phyloP scores from a whole-genome alignment of 129 eudicot genomes.

The Arctium lappa region DNA sequence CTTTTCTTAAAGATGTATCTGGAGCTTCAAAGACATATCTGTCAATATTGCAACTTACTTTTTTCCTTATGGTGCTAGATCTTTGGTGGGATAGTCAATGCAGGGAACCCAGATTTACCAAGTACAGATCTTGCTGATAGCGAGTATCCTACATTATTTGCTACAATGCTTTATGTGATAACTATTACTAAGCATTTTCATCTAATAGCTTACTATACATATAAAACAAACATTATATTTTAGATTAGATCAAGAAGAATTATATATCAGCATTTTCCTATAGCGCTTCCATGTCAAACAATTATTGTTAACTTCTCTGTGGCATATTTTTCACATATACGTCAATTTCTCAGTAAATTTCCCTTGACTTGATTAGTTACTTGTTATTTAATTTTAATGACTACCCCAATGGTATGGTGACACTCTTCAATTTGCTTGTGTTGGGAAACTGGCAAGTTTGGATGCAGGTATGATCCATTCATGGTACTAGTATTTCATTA shows the following conservation, averaged over 20 bases:
- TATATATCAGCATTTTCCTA: not conserved
- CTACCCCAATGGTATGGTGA: slow-evolving; percentile 97
- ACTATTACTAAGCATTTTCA: not conserved
- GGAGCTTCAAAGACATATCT: not conserved
- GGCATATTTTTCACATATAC: not conserved
- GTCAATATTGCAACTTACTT: slow-evolving; percentile 2
- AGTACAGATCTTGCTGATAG: slow-evolving; percentile 78
- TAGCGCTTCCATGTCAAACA: not conserved
- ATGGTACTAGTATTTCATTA: not conserved
- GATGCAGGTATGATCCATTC: slow-evolving; percentile 71
- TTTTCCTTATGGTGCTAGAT: slow-evolving; percentile 36
- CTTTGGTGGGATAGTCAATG: slow-evolving; percentile 90
- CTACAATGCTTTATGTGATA: not conserved
- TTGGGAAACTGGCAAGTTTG: slow-evolving; percentile 93
- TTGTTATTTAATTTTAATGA: slow-evolving; percentile 89
- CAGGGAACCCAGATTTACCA: slow-evolving; percentile 62
- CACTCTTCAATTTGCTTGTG: slow-evolving; percentile 85
- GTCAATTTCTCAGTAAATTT: slow-evolving; percentile 6
- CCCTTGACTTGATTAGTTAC: slow-evolving; percentile 74
- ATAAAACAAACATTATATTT: not conserved
- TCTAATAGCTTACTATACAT: not conserved
- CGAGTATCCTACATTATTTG: slow-evolving; percentile 65
- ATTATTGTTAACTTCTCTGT: not conserved
- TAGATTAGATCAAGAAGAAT: not conserved
- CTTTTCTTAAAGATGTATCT: not conserved